Conservation (phyloP, 2,329 filamentous ascomycete species). For the Alternaria novae-zelandiae region DNA sequence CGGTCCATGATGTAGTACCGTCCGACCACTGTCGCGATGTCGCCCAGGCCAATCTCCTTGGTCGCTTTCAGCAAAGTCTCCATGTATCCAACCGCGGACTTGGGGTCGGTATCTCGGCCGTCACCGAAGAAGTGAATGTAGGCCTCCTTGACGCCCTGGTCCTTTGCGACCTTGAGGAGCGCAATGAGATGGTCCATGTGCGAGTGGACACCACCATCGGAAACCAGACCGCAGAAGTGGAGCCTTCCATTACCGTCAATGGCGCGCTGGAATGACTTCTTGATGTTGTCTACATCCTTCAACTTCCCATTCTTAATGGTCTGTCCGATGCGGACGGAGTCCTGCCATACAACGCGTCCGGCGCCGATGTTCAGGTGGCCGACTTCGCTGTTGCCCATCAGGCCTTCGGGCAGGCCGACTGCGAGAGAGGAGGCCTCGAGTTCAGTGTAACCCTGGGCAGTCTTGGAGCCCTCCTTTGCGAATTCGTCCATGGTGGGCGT, state of each 20-base stretch:
- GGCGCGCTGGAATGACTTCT: conserved; percentile 76
- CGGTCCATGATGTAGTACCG: conserved; percentile 99
- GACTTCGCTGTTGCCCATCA: conserved; percentile 99
- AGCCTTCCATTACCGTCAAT: conserved; percentile 90
- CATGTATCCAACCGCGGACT: conserved; percentile 88
- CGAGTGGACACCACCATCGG: conserved; percentile 94
- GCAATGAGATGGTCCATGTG: conserved; percentile 93
- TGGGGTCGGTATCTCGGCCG: conserved; percentile 96
- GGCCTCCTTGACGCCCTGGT: conserved; percentile 83
- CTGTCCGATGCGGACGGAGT: conserved; percentile 90
- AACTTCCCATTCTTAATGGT: conserved; percentile 86
- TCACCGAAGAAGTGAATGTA: conserved; percentile 99
- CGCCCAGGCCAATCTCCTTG: conserved; percentile 83
- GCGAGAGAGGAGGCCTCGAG: conserved; percentile 95
- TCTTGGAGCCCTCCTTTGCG: conserved; percentile 68
- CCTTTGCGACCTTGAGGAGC: conserved; percentile 88
- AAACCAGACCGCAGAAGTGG: conserved; percentile 90
- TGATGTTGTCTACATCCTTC: conserved; percentile 76
- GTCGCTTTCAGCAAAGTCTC: conserved; percentile 80
- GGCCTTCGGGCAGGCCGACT: conserved; percentile 91
- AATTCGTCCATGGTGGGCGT: conserved; percentile 96
- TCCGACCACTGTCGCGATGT: conserved; percentile 91
- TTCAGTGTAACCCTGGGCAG: conserved; percentile 83
- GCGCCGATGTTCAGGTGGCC: conserved; percentile 98
- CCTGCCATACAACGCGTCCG: conserved; percentile 97